Percentiles rank a stretch among this genome's conserved stretches.
phyloP scores from a whole-genome alignment of 2,329 filamentous ascomycete genomes.

The Fusarium sp. region DNA sequence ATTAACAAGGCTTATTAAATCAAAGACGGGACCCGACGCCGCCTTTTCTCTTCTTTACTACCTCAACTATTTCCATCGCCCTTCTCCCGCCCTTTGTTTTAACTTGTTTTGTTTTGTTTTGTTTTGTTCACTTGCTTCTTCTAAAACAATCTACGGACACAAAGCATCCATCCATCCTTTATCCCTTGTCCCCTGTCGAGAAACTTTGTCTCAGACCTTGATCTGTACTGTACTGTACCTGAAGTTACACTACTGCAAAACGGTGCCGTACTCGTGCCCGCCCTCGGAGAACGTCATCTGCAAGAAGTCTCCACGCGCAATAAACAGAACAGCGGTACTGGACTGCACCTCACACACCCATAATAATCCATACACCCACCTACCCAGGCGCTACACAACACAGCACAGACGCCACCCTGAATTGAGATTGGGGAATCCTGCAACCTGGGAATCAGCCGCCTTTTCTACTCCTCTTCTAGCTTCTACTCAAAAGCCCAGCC shows the following conservation, averaged over 20 bases:
- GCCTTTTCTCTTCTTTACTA: not conserved
- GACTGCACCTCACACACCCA: constrained; percentile 13
- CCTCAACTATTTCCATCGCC: constrained; percentile 15
- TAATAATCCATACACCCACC: constrained; percentile 29
- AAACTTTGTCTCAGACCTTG: constrained; percentile 33
- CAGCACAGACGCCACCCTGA: constrained; percentile 40
- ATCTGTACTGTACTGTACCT: constrained; percentile 22
- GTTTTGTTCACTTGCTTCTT: constrained; percentile 11
- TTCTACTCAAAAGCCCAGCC: constrained; percentile 45
- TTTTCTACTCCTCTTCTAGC: constrained; percentile 42
- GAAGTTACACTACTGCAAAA: constrained; percentile 5
- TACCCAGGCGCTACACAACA: constrained; percentile 10
- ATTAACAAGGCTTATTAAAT: constrained; percentile 39
- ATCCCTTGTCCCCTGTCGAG: constrained; percentile 30
- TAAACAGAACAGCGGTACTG: constrained; percentile 33
- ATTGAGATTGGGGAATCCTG: constrained; percentile 42
- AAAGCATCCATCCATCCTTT: constrained; percentile 4
- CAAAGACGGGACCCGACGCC: constrained; percentile 16
- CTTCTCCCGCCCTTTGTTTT: constrained; percentile 8
- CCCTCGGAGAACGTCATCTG: constrained; percentile 47
- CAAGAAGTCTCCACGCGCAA: constrained; percentile 35
- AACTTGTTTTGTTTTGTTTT: constrained; percentile 12
- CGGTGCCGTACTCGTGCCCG: constrained; percentile 24
- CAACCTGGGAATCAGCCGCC: constrained; percentile 38
- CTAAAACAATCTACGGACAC: constrained; percentile 5